Evolutionary conservation across 2,329 filamentous ascomycete genomes (phyloP).

Genomic region (Sclerotiophoma versabilis): DNA sequence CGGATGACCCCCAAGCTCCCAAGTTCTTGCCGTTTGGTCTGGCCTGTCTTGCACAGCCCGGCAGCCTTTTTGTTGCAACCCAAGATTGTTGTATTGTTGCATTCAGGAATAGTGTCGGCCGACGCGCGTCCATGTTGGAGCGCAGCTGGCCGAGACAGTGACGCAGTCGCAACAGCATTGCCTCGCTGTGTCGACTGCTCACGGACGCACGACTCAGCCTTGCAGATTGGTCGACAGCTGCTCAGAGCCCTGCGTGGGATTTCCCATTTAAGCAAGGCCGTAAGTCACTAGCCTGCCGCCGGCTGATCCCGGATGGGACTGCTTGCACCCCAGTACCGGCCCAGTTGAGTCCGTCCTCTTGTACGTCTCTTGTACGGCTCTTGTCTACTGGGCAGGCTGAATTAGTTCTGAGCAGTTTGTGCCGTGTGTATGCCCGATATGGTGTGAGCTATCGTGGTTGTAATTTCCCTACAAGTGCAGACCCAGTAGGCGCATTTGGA

Average conservation of each 20-base stretch:
- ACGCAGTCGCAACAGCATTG: slow-evolving; percentile 13
- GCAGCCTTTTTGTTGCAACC: slow-evolving; percentile 3
- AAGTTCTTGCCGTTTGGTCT: slow-evolving; percentile 9
- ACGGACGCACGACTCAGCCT: slow-evolving; percentile 34
- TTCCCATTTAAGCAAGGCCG: slow-evolving; percentile 3
- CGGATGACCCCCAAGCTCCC: slow-evolving; percentile 3
- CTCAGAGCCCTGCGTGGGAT: slow-evolving; percentile 10
- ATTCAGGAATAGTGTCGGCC: slow-evolving; percentile 9
- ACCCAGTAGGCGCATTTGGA: not conserved
- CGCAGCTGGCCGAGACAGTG: slow-evolving; percentile 22
- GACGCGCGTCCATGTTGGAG: slow-evolving; percentile 21
- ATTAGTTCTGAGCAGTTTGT: not conserved
- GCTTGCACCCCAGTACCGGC: slow-evolving; percentile 11
- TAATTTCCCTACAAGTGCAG: not conserved
- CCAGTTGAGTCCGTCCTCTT: slow-evolving; percentile 5
- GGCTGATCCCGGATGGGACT: slow-evolving; percentile 21
- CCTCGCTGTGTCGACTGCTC: slow-evolving; percentile 1
- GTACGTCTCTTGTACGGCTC: slow-evolving; percentile 9
- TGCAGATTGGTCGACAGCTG: slow-evolving; percentile 21
- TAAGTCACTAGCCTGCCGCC: slow-evolving; percentile 10
- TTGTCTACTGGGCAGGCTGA: slow-evolving; percentile 21
- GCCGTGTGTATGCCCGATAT: not conserved
- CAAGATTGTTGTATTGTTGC: slow-evolving; percentile 6
- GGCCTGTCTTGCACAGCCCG: slow-evolving; percentile 18
- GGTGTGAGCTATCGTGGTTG: not conserved